Conservation (phyloP, 2,329 filamentous ascomycete species). For the Fusarium coicis region DNA sequence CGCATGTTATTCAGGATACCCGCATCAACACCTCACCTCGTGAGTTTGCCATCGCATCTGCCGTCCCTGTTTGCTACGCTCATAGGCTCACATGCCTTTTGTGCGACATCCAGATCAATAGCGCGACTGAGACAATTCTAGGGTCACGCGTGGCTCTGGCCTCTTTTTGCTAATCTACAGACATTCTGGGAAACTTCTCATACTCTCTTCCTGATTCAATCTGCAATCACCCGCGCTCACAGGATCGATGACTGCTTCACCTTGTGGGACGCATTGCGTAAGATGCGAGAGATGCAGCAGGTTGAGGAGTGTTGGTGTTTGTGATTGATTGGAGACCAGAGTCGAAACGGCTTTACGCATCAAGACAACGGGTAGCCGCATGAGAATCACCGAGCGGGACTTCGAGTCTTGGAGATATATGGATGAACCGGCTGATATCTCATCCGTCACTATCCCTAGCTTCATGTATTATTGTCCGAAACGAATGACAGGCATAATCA, state of each 20-base stretch:
- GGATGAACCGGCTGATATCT: background rate
- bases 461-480: background rate
- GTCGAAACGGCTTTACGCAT: background rate
- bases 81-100: background rate
- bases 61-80: background rate
- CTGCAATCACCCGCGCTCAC: slow-evolving; percentile 21
- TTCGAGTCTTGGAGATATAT: background rate
- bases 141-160: background rate
- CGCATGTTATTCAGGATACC: background rate
- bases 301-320: background rate
- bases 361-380: slow-evolving; percentile 4
- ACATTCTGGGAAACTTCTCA: background rate
- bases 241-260: slow-evolving; percentile 4
- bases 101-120: background rate
- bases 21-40: slow-evolving; percentile 5
- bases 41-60: slow-evolving; percentile 10
- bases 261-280: background rate
- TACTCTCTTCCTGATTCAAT: background rate
- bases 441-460: background rate
- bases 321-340: background rate
- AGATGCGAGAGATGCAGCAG: background rate
- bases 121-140: background rate
- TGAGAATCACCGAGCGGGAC: background rate
- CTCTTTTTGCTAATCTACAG: background rate
- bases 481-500: background rate